A percentile compares a stretch with the other conserved stretches of the same genome.
Conservation (phyloP, 2,329 filamentous ascomycete genomes). For the Polychaeton citri region DNA sequence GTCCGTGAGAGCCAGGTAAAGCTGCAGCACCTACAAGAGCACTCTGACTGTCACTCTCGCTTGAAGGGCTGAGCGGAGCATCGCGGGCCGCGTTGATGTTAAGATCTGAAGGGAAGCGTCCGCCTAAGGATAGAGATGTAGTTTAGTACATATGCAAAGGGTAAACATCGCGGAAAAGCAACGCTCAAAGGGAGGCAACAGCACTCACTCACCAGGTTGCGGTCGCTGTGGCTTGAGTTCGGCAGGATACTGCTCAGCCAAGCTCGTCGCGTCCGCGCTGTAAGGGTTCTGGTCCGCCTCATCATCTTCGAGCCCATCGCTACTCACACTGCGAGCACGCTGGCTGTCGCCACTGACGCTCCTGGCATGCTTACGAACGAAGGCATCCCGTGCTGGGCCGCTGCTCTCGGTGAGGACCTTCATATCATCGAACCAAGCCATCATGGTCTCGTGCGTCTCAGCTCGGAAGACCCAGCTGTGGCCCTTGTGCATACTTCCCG, state of each 20-base stretch:
- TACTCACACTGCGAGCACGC: slow-evolving; percentile 46
- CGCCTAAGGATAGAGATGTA: slow-evolving; percentile 12
- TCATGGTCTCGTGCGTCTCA: slow-evolving; percentile 78
- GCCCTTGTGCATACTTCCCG: slow-evolving; percentile 76
- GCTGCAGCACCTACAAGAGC: slow-evolving; percentile 37
- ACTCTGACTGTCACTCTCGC: slow-evolving; percentile 59
- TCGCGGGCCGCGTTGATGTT: slow-evolving; percentile 59
- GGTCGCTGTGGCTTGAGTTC: slow-evolving; percentile 49
- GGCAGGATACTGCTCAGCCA: slow-evolving; percentile 21
- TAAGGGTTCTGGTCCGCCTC: slow-evolving; percentile 54
- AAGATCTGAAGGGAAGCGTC: slow-evolving; percentile 90
- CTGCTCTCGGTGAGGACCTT: slow-evolving; percentile 78
- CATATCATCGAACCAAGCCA: slow-evolving; percentile 92
- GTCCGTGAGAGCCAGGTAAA: slow-evolving; percentile 20
- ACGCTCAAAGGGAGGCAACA: slow-evolving; percentile 13
- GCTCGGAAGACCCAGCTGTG: slow-evolving; percentile 57
- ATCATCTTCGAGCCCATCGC: slow-evolving; percentile 68
- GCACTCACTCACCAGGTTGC: slow-evolving; percentile 59
- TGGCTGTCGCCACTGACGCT: slow-evolving; percentile 55
- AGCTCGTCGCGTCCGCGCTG: slow-evolving; percentile 42
- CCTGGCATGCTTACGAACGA: slow-evolving; percentile 68
- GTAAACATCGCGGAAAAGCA: slow-evolving; percentile 3
- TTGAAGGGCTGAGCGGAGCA: slow-evolving; percentile 51
- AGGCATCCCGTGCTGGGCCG: slow-evolving; percentile 75
- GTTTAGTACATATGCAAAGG: slow-evolving; percentile 1